A percentile compares a stretch with the other conserved stretches of the same genome.
Conservation (phyloP, 2,329 filamentous ascomycete species). For the Scytalidium lignicola region DNA sequence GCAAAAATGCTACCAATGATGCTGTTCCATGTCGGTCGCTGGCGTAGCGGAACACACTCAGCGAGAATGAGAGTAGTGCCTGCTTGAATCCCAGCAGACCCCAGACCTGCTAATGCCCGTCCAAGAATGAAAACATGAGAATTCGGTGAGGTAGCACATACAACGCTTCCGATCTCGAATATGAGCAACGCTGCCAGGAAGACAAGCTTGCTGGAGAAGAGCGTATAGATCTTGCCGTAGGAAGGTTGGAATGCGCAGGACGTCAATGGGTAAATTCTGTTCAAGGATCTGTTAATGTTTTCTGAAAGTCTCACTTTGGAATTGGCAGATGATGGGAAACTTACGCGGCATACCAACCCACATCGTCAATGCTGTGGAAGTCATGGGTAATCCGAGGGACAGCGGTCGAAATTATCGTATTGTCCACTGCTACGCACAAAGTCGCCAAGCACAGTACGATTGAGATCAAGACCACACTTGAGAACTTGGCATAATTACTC, state of each 20-base stretch:
- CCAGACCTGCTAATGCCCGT: conserved; percentile 20
- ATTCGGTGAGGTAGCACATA: conserved; percentile 21
- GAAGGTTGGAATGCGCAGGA: conserved; percentile 8
- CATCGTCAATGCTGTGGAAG: conserved; percentile 15
- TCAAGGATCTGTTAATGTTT: not conserved
- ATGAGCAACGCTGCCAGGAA: conserved; percentile 15
- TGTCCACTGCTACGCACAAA: not conserved
- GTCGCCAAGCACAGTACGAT: not conserved
- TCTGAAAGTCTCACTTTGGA: not conserved
- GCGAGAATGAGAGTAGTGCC: conserved; percentile 20
- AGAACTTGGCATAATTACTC: not conserved
- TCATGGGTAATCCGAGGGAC: conserved; percentile 15
- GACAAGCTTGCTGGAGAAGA: conserved; percentile 15
- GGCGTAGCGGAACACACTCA: conserved; percentile 13
- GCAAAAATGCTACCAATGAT: conserved; percentile 17
- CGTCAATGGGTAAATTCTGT: conserved; percentile 27
- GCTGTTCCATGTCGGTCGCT: conserved; percentile 10
- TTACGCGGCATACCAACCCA: conserved; percentile 28
- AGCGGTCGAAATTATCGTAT: conserved; percentile 1
- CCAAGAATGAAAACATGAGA: conserved; percentile 22
- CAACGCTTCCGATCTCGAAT: conserved; percentile 23
- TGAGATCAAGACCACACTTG: not conserved
- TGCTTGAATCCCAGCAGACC: conserved; percentile 19
- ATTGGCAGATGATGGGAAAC: not conserved
- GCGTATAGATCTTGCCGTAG: conserved; percentile 18